A percentile compares a stretch with the other conserved stretches of the same genome.
Conservation (phyloP, 495 filamentous ascomycete species). For the Penicillium lagena region DNA sequence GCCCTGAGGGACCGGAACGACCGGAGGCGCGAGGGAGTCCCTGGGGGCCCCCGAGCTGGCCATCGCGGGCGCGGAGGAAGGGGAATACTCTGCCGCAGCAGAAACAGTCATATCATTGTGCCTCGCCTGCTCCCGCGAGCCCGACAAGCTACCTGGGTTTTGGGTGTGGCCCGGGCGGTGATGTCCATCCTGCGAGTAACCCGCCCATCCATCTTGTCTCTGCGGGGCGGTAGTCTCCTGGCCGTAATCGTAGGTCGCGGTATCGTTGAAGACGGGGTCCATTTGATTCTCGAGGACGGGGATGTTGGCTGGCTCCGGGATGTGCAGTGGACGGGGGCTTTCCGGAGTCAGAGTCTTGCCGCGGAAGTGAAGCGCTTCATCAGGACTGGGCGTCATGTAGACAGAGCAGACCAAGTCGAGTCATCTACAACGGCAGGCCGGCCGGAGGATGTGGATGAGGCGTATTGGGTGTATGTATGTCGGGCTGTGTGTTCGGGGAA, state of each 20-base stretch:
- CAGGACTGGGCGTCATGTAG: conserved; percentile 59
- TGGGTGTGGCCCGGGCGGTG: conserved; percentile 10
- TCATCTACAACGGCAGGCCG: conserved; percentile 32
- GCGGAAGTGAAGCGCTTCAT: conserved; percentile 60
- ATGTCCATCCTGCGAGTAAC: conserved; percentile 9
- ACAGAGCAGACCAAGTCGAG: conserved; percentile 24
- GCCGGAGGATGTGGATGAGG: conserved; percentile 4
- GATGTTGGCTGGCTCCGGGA: conserved; percentile 63
- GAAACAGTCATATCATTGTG: conserved; percentile 17
- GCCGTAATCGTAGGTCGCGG: conserved; percentile 42
- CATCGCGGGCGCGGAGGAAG: conserved; percentile 22
- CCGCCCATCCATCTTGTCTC: conserved; percentile 14
- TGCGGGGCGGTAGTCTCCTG: conserved; percentile 10
- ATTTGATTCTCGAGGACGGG: conserved; percentile 67
- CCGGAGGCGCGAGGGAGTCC: conserved; percentile 38
- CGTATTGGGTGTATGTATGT: too few species aligned
- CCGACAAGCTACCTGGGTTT: conserved; percentile 19
- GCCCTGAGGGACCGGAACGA: conserved; percentile 46
- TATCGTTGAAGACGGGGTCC: conserved; percentile 67
- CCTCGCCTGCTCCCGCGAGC: conserved; percentile 7
- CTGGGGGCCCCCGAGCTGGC: conserved; percentile 12
- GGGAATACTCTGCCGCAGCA: conserved; percentile 13
- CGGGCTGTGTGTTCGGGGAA: too few species aligned
- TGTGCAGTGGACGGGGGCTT: conserved; percentile 64
- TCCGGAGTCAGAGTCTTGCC: conserved; percentile 66